phyloP scores from a whole-genome alignment of 805 yeast species.

The Wickerhamomyces hampshirensis region DNA sequence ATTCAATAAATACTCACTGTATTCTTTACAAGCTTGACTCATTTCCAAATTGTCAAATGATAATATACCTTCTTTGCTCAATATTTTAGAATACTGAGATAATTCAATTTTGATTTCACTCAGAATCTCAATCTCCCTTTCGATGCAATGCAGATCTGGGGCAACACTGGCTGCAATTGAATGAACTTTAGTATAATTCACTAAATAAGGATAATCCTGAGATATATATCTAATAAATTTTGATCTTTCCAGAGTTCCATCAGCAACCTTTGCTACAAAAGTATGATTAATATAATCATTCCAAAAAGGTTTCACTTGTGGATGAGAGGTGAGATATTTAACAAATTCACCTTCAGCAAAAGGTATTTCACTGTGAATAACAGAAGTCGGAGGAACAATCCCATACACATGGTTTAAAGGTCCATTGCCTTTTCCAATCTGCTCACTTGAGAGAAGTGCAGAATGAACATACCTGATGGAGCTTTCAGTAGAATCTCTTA shows the following conservation, averaged over 20 bases:
- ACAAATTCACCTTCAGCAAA: constrained; percentile 30
- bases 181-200: constrained; percentile 65
- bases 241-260: constrained; percentile 41
- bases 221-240: constrained; percentile 47
- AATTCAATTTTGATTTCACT: constrained; percentile 51
- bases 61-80: constrained; percentile 38
- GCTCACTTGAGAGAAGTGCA: constrained; percentile 46
- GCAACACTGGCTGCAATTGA: constrained; percentile 60
- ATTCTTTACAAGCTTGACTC: constrained; percentile 53
- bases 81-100: constrained; percentile 46
- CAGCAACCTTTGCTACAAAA: constrained; percentile 51
- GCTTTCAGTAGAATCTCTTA: constrained; percentile 46
- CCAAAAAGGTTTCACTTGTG: constrained; percentile 54
- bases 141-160: constrained; percentile 46
- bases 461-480: constrained; percentile 64
- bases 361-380: constrained; percentile 3
- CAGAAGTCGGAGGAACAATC: constrained; percentile 16
- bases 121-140: constrained; percentile 46
- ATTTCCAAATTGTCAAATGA: constrained; percentile 41
- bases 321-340: constrained; percentile 51
- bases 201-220: constrained; percentile 65
- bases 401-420: constrained; percentile 67
- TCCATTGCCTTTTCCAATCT: constrained; percentile 55
- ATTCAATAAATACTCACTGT: constrained; percentile 54
- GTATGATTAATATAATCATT: constrained; percentile 52